Evolutionary conservation across 2,329 filamentous ascomycete genomes (phyloP), one percentile per base, ranked within the genome.

Genomic region (Mollisiaceae sp.): DNA sequence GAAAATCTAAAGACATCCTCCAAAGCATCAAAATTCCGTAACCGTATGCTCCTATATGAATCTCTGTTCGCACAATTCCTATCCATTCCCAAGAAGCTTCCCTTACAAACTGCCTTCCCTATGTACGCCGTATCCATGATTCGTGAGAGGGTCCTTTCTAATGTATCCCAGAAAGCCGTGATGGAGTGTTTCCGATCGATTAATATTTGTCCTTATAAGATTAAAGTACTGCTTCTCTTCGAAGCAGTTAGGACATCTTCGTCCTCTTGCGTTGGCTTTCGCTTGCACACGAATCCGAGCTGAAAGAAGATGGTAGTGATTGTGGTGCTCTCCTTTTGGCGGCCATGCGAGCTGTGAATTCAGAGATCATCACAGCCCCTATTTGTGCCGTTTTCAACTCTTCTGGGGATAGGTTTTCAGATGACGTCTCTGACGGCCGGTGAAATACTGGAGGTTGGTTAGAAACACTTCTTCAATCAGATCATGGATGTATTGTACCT

Each of bases 121-220:
- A 20, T 50, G n/a, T 50, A 24, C 12, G 45, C 52, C 52, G 8
- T 55, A n/a, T 8, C 14, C 20, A 32, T 35, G 32, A 50, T 55
- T 38, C 52, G 24, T 15, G 52, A 55, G 52, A 55, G 36, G 3
- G 12, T 4, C 52, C 52, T 32, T 12, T 55, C 52, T 55, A 55
- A 35, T 35, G 15, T 15, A 5, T 36, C 15, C 14, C 24, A 55
- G 6, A 55, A 55, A 36, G 20, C 24, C 20, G 20, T 41, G 52
- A 55, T n/a, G 24, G 52, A 20, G 14, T 35, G 5, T 36, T 24
- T 35, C 18, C 12, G 14, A 18, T 18, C 35, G 24, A 15, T 14
- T 12, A 55, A 18, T 24, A 12, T 54, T 8, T 27, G 20, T 32
- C 24, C 20, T 35, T 27, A 14, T 35, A 3, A 18, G 36, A 36